Conservation (phyloP, 768 basidiomycete species). For the Termitomyces sp. region DNA sequence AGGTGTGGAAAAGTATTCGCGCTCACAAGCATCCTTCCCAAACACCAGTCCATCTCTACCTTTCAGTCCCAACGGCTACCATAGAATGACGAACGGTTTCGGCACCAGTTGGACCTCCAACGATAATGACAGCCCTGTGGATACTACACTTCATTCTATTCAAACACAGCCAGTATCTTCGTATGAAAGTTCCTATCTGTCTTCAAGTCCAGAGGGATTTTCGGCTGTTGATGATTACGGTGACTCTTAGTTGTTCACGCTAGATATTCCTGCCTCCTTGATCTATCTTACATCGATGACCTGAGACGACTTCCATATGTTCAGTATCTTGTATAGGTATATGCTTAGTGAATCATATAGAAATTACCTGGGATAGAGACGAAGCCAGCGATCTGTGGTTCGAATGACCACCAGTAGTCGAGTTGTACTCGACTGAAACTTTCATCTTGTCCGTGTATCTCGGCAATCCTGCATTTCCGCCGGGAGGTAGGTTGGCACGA, state of each 20-base stretch:
- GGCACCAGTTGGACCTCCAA: slow-evolving; percentile 37
- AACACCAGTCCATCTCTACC: slow-evolving; percentile 33
- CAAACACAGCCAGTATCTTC: slow-evolving; percentile 13
- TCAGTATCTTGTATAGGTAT: not conserved
- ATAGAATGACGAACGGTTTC: slow-evolving; percentile 32
- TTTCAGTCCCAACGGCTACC: slow-evolving; percentile 33
- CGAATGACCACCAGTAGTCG: not conserved
- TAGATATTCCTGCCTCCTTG: not conserved
- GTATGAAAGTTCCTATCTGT: slow-evolving; percentile 22
- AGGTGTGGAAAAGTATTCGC: slow-evolving; percentile 29
- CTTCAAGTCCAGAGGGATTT: slow-evolving; percentile 42
- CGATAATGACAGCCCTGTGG: slow-evolving; percentile 26
- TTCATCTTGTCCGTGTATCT: slow-evolving; percentile 5
- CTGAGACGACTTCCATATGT: slow-evolving; percentile 1
- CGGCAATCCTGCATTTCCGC: slow-evolving; percentile 7
- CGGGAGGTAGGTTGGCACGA: slow-evolving; percentile 4
- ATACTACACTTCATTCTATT: slow-evolving; percentile 30
- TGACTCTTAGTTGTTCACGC: slow-evolving; percentile 26
- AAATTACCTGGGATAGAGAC: not conserved
- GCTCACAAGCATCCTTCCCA: slow-evolving; percentile 28
- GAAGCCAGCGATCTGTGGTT: not conserved
- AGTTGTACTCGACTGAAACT: not conserved
- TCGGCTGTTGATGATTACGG: slow-evolving; percentile 39
- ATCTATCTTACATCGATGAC: not conserved
- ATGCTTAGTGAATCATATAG: not conserved